These are phyloP conservation scores for Purpureocillium lavendulum DNA, from an alignment of 2,329 filamentous ascomycete species.

Conservation along the genomic window DNA sequence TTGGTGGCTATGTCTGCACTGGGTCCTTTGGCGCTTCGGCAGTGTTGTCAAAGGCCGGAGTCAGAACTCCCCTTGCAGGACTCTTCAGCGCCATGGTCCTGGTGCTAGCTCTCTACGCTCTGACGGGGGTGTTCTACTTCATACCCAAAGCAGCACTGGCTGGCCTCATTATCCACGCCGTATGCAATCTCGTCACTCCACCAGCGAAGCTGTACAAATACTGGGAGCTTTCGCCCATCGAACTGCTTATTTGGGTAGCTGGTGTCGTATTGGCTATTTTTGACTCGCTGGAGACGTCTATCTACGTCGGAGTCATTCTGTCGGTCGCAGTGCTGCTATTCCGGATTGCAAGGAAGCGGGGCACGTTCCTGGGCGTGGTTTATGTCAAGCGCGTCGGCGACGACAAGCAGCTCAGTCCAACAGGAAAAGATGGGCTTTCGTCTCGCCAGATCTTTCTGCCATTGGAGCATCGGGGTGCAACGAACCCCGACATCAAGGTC, in stretches of 20 bases:
- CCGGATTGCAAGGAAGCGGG: constrained; percentile 36
- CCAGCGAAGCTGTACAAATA: constrained; percentile 70
- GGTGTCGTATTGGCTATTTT: constrained; percentile 55
- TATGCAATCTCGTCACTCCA: constrained; percentile 66
- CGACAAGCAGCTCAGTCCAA: not conserved
- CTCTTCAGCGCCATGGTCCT: constrained; percentile 71
- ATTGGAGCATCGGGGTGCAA: constrained; percentile 29
- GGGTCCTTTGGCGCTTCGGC: constrained; percentile 58
- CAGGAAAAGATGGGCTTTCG: not conserved
- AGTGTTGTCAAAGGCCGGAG: constrained; percentile 77
- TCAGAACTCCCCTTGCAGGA: constrained; percentile 70
- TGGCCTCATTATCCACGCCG: constrained; percentile 76
- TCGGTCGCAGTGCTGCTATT: constrained; percentile 35
- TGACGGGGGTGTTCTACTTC: constrained; percentile 73
- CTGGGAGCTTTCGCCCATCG: constrained; percentile 67
- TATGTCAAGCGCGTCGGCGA: constrained; percentile 10
- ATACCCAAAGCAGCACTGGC: constrained; percentile 65
- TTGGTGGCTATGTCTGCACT: constrained; percentile 45
- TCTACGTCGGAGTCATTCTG: constrained; percentile 37
- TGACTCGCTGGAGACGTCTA: constrained; percentile 39
- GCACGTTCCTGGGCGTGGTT: constrained; percentile 35
- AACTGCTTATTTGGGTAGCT: constrained; percentile 66
- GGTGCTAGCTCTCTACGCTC: constrained; percentile 67
- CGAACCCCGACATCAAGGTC: constrained; percentile 35
- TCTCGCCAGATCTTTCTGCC: constrained; percentile 30